Evolutionary conservation across 1,139 yeast genomes (phyloP).

Genomic region (Pichia sp.): DNA sequence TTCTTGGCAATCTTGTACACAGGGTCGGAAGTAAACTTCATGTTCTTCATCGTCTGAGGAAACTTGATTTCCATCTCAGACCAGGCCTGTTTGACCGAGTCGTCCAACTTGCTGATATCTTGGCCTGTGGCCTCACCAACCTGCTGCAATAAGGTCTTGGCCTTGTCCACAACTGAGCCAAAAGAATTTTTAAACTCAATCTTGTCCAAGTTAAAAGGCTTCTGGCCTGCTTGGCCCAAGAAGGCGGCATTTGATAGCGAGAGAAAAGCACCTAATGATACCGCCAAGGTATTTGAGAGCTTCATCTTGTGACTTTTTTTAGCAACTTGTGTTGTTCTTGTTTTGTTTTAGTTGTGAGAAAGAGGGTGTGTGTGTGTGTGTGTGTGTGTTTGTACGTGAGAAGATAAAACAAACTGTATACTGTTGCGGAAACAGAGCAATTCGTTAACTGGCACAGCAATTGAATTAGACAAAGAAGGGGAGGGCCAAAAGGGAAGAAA

Average conservation of each 20-base stretch:
- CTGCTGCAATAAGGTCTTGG: conserved; percentile 19
- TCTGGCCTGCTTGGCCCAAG: conserved; percentile 8
- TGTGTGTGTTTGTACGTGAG: not conserved
- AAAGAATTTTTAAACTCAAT: not conserved
- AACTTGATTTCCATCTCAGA: conserved; percentile 35
- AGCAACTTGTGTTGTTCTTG: not conserved
- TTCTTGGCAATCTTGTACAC: conserved; percentile 38
- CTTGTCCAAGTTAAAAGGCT: conserved; percentile 13
- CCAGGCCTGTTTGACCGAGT: conserved; percentile 26
- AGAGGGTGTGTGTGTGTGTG: too few species aligned
- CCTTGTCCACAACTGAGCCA: conserved; percentile 10
- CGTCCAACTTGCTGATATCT: conserved; percentile 19
- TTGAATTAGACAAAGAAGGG: too few species aligned
- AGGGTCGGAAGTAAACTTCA: conserved; percentile 50
- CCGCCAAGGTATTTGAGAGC: conserved; percentile 12
- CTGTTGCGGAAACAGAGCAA: not conserved
- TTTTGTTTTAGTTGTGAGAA: too few species aligned
- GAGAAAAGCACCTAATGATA: conserved; percentile 12
- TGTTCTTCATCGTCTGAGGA: conserved; percentile 47
- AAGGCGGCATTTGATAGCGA: conserved; percentile 11
- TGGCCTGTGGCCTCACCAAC: conserved; percentile 19
- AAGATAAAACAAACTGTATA: not conserved
- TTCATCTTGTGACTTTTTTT: conserved; percentile 12
- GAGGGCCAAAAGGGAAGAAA: too few species aligned
- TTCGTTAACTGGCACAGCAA: not conserved